phyloP scores from a whole-genome alignment of 2,329 filamentous ascomycete species.

The Nemania sp. region DNA sequence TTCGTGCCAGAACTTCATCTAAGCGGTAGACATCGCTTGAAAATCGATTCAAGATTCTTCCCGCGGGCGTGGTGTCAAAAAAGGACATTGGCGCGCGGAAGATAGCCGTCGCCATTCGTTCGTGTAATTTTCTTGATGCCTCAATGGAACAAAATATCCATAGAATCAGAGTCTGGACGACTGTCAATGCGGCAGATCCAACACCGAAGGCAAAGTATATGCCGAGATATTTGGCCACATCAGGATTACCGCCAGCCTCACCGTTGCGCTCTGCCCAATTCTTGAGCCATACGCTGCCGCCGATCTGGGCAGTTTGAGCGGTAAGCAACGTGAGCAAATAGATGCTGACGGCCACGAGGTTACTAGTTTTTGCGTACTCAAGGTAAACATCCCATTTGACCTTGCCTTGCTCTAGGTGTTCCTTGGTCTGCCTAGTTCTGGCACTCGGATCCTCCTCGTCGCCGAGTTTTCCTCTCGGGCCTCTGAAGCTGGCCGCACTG shows the following conservation, averaged over 20 bases:
- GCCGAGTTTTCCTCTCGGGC: constrained; percentile 77
- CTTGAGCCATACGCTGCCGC: constrained; percentile 90
- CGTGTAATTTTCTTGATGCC: constrained; percentile 94
- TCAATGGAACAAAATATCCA: constrained; percentile 99
- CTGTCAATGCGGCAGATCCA: constrained; percentile 80
- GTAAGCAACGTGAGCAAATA: constrained; percentile 78
- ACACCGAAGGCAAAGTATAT: constrained; percentile 96
- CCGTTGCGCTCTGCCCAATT: constrained; percentile 85
- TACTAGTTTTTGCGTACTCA: constrained; percentile 95
- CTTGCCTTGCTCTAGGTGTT: constrained; percentile 90
- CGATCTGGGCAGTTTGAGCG: constrained; percentile 81
- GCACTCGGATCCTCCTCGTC: constrained; percentile 79
- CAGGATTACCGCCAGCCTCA: constrained; percentile 65
- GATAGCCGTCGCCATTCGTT: constrained; percentile 95
- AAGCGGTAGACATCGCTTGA: constrained; percentile 84
- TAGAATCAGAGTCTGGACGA: constrained; percentile 88
- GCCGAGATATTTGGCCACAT: constrained; percentile 88
- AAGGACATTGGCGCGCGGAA: constrained; percentile 99
- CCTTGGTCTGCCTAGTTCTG: constrained; percentile 84
- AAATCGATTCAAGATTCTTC: constrained; percentile 95
- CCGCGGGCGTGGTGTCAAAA: constrained; percentile 95
- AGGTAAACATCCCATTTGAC: constrained; percentile 96
- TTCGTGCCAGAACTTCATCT: constrained; percentile 91
- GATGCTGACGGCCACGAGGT: constrained; percentile 77
- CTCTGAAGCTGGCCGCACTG: constrained; percentile 87